Percentiles rank a stretch among this genome's conserved stretches.
These are phyloP conservation scores for Ettlia oleoabundans DNA, from an alignment of 139 green algal species.

Conservation along the genomic window DNA sequence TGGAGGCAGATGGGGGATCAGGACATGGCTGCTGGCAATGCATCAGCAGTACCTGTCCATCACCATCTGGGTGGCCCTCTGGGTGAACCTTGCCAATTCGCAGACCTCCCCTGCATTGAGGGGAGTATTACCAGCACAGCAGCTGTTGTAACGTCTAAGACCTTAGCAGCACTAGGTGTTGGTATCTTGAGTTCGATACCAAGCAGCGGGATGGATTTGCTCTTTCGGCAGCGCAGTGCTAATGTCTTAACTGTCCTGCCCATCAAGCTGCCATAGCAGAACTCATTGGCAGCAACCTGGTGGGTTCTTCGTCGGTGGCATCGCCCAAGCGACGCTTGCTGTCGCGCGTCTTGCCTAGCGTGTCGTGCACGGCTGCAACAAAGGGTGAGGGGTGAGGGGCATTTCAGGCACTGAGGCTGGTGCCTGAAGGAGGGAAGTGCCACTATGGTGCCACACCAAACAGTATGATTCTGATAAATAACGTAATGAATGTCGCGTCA, in stretches of 20 bases:
- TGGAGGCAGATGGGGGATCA: neutral
- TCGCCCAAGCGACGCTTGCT: constrained; percentile 16
- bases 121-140: neutral
- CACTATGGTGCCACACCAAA: no score
- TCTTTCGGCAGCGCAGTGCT: no score
- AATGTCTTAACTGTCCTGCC: no score
- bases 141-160: no score
- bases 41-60: constrained; percentile 51
- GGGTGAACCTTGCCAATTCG: constrained; percentile 58
- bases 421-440: neutral
- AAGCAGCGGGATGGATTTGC: no score
- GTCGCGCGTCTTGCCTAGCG: constrained; percentile 40
- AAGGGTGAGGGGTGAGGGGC: neutral
- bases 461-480: no score
- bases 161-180: no score
- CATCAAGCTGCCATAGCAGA: no score
- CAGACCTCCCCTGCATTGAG: constrained; percentile 42
- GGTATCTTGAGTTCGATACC: no score
- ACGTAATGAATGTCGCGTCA: no score
- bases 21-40: neutral
- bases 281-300: neutral
- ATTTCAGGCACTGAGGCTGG: neutral
- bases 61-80: constrained; percentile 55
- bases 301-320: constrained; percentile 51
- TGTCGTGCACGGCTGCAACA: constrained; percentile 39